Evolutionary conservation across 78 protist species (phyloP).

Genomic region (Blattamonas nauphoetae): DNA sequence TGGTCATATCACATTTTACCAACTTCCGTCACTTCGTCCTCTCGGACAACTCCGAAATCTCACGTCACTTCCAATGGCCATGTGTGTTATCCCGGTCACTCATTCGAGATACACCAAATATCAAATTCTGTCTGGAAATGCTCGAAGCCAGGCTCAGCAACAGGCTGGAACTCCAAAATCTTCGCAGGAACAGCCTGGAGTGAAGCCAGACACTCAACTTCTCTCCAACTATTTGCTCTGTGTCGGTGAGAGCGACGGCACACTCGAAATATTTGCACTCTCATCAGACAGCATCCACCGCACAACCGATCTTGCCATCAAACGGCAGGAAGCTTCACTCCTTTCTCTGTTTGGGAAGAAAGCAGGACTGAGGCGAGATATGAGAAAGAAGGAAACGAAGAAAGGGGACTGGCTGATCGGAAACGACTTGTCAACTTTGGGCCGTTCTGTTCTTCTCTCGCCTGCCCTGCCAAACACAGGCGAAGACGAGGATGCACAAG

Average conservation of each 20-base stretch:
- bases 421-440: background rate
- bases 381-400: background rate
- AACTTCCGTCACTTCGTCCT: background rate
- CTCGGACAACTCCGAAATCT: background rate
- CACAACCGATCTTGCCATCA: background rate
- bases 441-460: background rate
- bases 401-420: background rate
- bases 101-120: too few relatives aligned
- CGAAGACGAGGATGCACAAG: too few relatives aligned
- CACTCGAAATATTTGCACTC: background rate
- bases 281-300: background rate
- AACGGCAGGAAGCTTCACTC: background rate
- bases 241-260: background rate
- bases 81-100: background rate
- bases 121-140: too few relatives aligned
- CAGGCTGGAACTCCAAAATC: too few relatives aligned
- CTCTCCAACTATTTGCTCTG: background rate
- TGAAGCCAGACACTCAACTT: too few relatives aligned
- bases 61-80: background rate
- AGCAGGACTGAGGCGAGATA: background rate
- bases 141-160: too few relatives aligned
- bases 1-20: background rate
- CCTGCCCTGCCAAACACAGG: too few relatives aligned
- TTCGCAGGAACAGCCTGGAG: too few relatives aligned
- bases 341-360: background rate